Conservation (phyloP, 805 yeast genomes). For the Nakazawaea ernobii region DNA sequence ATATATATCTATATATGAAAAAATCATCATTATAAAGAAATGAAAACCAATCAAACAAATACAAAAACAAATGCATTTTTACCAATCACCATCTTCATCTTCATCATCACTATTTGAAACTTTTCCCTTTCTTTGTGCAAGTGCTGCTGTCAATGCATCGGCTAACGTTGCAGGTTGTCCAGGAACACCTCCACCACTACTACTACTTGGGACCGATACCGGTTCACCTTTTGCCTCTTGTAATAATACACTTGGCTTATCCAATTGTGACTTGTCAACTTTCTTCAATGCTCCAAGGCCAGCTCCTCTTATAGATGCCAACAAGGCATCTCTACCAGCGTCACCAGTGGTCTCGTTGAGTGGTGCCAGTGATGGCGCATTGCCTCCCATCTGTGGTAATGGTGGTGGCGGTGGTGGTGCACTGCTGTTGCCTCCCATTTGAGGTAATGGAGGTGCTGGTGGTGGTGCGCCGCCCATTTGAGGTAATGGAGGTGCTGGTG, state of each 20-base stretch:
- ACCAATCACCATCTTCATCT: slow-evolving; percentile 78
- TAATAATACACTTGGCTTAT: slow-evolving; percentile 66
- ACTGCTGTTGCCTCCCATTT: slow-evolving; percentile 21
- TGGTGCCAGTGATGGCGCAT: slow-evolving; percentile 22
- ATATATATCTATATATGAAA: neutral
- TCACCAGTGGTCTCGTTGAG: slow-evolving; percentile 34
- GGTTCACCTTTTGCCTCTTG: slow-evolving; percentile 70
- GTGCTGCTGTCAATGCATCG: slow-evolving; percentile 84
- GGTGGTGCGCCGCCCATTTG: slow-evolving; percentile 18
- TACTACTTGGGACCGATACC: slow-evolving; percentile 24
- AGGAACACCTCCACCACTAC: slow-evolving; percentile 37
- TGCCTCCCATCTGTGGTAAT: slow-evolving; percentile 33
- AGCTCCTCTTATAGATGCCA: slow-evolving; percentile 82
- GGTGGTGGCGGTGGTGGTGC: slow-evolving; percentile 41
- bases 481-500: slow-evolving; percentile 26
- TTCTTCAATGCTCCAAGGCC: slow-evolving; percentile 66
- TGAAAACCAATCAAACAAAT: too few species aligned
- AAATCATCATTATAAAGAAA: too few species aligned
- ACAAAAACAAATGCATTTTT: too few species aligned
- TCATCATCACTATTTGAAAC: slow-evolving; percentile 81
- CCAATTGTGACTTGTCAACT: slow-evolving; percentile 79
- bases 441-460: slow-evolving; percentile 31
- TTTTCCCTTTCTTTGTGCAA: slow-evolving; percentile 74
- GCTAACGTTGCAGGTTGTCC: slow-evolving; percentile 67
- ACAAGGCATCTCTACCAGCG: slow-evolving; percentile 68